These are phyloP conservation scores for Cenchrus purpureus DNA, from an alignment of 176 grass and related monocot genomes.

Conservation along the genomic window DNA sequence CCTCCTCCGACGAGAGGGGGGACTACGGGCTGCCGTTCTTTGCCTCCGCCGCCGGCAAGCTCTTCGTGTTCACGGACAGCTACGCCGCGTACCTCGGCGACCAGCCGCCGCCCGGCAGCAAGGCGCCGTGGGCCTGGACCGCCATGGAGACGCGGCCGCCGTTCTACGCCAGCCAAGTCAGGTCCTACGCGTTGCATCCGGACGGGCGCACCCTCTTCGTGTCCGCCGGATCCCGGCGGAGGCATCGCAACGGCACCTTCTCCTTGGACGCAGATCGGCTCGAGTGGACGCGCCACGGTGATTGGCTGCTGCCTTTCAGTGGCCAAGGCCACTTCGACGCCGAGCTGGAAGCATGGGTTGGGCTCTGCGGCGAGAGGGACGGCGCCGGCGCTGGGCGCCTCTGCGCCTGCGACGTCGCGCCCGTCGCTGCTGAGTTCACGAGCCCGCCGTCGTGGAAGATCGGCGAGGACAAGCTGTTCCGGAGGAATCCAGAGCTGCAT, in stretches of 20 bases:
- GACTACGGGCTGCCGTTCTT: neutral
- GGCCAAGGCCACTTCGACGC: constrained; percentile 16
- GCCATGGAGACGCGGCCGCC: neutral
- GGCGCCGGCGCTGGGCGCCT: neutral
- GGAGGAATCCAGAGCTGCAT: neutral
- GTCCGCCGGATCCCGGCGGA: neutral
- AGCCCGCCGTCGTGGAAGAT: neutral
- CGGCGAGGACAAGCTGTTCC: neutral
- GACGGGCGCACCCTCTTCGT: constrained; percentile 27
- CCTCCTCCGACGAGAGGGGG: neutral
- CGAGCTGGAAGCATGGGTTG: constrained; percentile 24
- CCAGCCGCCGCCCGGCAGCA: neutral
- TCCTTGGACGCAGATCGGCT: constrained; percentile 9
- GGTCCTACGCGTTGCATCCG: neutral
- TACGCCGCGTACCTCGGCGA: neutral
- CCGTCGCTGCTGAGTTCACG: neutral
- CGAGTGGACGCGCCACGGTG: neutral
- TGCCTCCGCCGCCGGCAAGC: constrained; percentile 13
- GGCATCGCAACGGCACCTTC: neutral
- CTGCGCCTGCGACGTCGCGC: constrained; percentile 1
- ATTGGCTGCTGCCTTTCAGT: constrained; percentile 7
- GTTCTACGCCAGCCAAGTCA: neutral
- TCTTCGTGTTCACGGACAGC: neutral
- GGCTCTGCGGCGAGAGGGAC: neutral
- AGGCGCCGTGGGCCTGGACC: constrained; percentile 26